Evolutionary conservation across 2,329 filamentous ascomycete genomes (phyloP).

Genomic region (Hypoxylon sp.): DNA sequence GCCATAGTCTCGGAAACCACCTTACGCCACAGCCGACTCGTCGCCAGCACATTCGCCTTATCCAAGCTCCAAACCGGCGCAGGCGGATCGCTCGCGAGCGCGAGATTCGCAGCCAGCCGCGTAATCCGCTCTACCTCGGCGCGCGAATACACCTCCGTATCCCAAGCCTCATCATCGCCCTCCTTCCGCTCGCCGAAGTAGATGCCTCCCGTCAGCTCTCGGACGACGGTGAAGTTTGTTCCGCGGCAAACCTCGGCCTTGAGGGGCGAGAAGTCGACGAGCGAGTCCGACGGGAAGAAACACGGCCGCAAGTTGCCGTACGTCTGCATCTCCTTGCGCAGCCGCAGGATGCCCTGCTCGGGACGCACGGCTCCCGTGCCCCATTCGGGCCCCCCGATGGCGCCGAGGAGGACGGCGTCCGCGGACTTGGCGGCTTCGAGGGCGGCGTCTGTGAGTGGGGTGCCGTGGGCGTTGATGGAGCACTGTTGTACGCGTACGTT

Average conservation of each 20-base stretch:
- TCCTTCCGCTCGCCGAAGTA: constrained; percentile 95
- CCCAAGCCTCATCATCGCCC: constrained; percentile 76
- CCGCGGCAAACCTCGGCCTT: constrained; percentile 88
- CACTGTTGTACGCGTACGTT: constrained; percentile 66
- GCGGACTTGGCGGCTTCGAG: constrained; percentile 86
- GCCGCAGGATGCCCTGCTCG: constrained; percentile 90
- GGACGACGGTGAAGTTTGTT: constrained; percentile 92
- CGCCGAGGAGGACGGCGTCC: constrained; percentile 91
- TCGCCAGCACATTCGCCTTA: constrained; percentile 97
- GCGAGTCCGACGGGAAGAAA: constrained; percentile 90
- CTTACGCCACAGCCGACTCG: constrained; percentile 89
- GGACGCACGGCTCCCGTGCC: constrained; percentile 89
- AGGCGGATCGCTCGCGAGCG: constrained; percentile 81
- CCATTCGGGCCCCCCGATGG: constrained; percentile 98
- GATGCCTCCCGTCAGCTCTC: constrained; percentile 92
- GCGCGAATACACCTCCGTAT: constrained; percentile 89
- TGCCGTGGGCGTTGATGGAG: constrained; percentile 87
- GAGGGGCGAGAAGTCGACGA: constrained; percentile 88
- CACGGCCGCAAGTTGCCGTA: constrained; percentile 97
- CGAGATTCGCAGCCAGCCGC: constrained; percentile 84
- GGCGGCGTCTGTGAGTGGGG: constrained; percentile 85
- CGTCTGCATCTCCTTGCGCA: constrained; percentile 93
- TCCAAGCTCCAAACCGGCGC: constrained; percentile 88
- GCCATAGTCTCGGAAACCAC: constrained; percentile 87
- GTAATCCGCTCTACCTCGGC: constrained; percentile 90